A percentile compares a stretch with the other conserved stretches of the same genome.
These are phyloP conservation scores for Yamadazyma membranifaciens DNA, from an alignment of 1,139 yeast species.

Conservation along the genomic window DNA sequence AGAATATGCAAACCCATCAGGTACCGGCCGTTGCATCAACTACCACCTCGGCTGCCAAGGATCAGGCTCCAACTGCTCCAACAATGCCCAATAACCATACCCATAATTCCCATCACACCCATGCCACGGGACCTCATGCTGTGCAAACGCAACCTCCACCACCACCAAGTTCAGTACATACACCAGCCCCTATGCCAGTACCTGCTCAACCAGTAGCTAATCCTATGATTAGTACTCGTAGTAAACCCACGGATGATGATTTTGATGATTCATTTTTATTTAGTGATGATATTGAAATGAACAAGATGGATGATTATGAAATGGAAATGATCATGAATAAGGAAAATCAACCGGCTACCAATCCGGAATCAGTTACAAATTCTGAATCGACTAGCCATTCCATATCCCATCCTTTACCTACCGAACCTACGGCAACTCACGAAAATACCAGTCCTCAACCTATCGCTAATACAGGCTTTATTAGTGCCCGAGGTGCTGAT, in stretches of 20 bases:
- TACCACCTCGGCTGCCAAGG: not conserved
- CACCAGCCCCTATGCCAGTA: constrained; percentile 9
- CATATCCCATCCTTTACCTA: too few species aligned
- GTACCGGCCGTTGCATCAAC: not conserved
- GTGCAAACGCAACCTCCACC: not conserved
- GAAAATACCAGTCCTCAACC: not conserved
- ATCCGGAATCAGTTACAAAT: not conserved
- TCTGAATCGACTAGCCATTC: too few species aligned
- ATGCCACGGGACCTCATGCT: too few species aligned
- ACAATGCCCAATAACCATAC: not conserved
- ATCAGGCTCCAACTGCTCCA: not conserved
- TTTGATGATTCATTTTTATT: constrained; percentile 66
- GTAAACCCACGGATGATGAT: constrained; percentile 19
- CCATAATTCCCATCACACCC: too few species aligned
- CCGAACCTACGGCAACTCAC: not conserved
- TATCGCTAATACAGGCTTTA: constrained; percentile 37
- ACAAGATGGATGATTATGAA: constrained; percentile 30
- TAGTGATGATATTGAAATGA: constrained; percentile 54
- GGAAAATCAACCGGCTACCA: constrained; percentile 3
- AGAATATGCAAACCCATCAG: constrained; percentile 1
- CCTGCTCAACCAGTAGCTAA: not conserved
- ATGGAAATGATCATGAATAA: constrained; percentile 23
- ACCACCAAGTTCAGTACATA: constrained; percentile 1
- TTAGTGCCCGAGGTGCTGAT: constrained; percentile 59
- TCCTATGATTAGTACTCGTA: constrained; percentile 11